Percentiles rank a stretch among this genome's conserved stretches.
Evolutionary conservation across 257 asterid species (phyloP).

Genomic region (Sherardia arvensis): DNA sequence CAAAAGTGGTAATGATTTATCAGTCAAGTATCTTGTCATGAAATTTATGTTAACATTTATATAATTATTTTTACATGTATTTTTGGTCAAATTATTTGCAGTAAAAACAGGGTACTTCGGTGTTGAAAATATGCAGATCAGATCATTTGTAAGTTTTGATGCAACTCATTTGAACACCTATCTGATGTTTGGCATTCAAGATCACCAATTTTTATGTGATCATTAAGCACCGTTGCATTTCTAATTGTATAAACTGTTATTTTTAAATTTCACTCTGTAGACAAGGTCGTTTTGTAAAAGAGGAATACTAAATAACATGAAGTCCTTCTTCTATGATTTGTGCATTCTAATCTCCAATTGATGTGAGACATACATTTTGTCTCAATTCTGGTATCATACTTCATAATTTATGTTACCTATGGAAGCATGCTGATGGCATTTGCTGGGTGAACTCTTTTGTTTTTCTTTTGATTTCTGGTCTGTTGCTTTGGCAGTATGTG

Average conservation of each 20-base stretch:
- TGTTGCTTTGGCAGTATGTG: not conserved
- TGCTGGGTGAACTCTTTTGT: not conserved
- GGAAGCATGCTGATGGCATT: not conserved
- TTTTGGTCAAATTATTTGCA: conserved; percentile 33
- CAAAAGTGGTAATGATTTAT: conserved; percentile 43
- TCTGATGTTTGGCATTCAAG: conserved; percentile 2
- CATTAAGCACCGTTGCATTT: not conserved
- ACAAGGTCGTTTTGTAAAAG: not conserved
- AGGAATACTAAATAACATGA: not conserved
- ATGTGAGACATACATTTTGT: not conserved
- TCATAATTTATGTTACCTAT: not conserved
- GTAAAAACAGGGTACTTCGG: conserved; percentile 49
- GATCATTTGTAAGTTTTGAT: conserved; percentile 53
- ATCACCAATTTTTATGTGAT: not conserved
- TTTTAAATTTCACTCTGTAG: not conserved
- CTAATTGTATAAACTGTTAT: not conserved
- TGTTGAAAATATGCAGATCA: conserved; percentile 52
- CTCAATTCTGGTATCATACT: not conserved
- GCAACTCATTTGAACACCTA: conserved; percentile 5
- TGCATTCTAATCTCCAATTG: not conserved
- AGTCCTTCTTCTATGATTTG: not conserved
- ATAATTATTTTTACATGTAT: not conserved
- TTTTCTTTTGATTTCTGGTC: not conserved
- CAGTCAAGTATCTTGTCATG: conserved; percentile 7
- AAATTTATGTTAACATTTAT: not conserved